Conservation (phyloP, 1,284 basidiomycete species). For the Malassezia arunalokei region DNA sequence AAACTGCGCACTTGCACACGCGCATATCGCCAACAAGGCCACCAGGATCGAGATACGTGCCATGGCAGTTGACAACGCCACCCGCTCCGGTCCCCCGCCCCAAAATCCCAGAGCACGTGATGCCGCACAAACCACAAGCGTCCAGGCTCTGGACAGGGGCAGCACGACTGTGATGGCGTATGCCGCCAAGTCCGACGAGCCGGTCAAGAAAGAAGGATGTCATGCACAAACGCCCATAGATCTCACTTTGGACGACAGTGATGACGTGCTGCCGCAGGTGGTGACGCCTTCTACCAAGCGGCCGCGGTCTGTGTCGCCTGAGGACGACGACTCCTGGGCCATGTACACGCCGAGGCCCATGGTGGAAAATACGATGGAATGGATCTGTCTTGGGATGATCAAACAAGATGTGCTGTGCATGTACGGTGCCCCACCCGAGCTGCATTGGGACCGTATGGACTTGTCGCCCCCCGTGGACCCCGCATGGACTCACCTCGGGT, state of each 20-base stretch:
- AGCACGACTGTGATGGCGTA: too few species aligned
- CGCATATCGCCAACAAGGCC: neutral
- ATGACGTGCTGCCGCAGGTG: slow-evolving; percentile 32
- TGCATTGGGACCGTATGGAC: slow-evolving; percentile 17
- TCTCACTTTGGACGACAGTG: slow-evolving; percentile 17
- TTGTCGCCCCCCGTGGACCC: slow-evolving; percentile 7
- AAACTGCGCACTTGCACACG: slow-evolving; percentile 2
- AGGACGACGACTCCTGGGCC: slow-evolving; percentile 14
- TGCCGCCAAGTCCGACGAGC: too few species aligned
- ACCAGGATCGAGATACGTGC: neutral
- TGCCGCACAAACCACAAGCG: too few species aligned
- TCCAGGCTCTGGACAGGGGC: too few species aligned
- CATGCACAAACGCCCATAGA: neutral
- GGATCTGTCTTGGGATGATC: slow-evolving; percentile 37
- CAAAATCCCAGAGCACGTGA: too few species aligned
- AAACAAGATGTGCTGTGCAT: slow-evolving; percentile 31
- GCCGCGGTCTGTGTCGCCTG: neutral
- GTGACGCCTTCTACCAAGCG: neutral
- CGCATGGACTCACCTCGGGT: slow-evolving; percentile 16
- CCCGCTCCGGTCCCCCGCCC: too few species aligned
- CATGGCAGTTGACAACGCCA: neutral
- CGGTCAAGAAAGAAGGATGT: too few species aligned
- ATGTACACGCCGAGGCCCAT: slow-evolving; percentile 5
- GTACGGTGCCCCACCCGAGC: slow-evolving; percentile 27
- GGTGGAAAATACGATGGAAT: neutral